Percentiles rank a stretch among this genome's conserved stretches.
Conservation (phyloP, 164 flowering plant species). For the Vitis amurensis region DNA sequence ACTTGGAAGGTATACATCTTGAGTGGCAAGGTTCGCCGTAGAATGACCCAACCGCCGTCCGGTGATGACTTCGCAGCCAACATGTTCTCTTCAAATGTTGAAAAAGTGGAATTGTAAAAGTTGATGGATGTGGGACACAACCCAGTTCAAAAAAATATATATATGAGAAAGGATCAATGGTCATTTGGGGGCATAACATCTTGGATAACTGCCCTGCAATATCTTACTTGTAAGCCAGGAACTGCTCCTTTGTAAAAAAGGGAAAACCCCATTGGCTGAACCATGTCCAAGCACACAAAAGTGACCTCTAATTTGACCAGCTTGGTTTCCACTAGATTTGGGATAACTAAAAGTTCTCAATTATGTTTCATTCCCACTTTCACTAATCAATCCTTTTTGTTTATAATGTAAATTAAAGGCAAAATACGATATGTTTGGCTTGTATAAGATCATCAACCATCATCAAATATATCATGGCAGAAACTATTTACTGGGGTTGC, state of each 20-base stretch:
- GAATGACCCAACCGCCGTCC: conserved; percentile 17
- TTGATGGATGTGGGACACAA: conserved; percentile 18
- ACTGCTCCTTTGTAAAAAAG: conserved; percentile 1
- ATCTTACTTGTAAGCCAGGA: conserved; percentile 1
- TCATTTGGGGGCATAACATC: not conserved
- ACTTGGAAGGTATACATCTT: conserved; percentile 29
- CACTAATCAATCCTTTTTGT: not conserved
- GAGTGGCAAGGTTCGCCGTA: conserved; percentile 35
- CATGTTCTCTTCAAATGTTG: conserved; percentile 24
- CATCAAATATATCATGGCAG: not conserved
- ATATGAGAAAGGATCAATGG: not conserved
- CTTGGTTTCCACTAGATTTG: conserved; percentile 39
- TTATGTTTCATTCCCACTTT: conserved; percentile 8
- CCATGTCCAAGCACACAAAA: conserved; percentile 23
- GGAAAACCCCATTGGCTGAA: conserved; percentile 15
- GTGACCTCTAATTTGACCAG: conserved; percentile 46
- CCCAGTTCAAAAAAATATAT: not conserved
- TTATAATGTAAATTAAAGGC: not conserved
- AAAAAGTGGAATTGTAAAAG: conserved; percentile 11
- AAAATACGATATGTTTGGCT: too few relatives aligned
- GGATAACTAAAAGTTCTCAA: conserved; percentile 24
- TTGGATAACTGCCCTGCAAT: not conserved
- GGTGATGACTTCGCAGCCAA: conserved; percentile 12
- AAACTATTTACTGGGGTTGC: too few relatives aligned
- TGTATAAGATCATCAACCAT: not conserved